Base-by-base conservation (phyloP, 2,329 filamentous ascomycete genomes). In the Phialocephala sp. region DNA sequence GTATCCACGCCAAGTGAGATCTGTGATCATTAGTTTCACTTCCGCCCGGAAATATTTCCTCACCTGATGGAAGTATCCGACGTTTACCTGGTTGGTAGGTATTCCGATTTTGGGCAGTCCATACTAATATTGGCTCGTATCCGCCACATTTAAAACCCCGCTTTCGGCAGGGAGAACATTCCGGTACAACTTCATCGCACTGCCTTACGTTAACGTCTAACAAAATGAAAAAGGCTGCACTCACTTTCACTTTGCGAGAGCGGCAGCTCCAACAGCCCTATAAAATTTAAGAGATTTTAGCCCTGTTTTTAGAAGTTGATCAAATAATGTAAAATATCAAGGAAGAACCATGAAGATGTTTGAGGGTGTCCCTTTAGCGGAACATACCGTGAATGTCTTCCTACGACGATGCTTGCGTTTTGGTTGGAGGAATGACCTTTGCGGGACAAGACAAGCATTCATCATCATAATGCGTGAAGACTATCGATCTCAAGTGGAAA, bases 221-320 rank as follows among this genome's bases (percentile, higher is more conserved):
- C n/a, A n/a, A n/a, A n/a, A n/a, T n/a, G n/a, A n/a, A n/a, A n/a
- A n/a, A n/a, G n/a, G n/a, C n/a, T 15, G 12, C 4, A 8, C 8
- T 11, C 12, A 52, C 47, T 22, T 52, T 52, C 24, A 52, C 47
- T 52, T 52, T 52, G 3, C 47, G 47, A 52, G 47, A 52, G 11
- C 47, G 4, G 22, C 47, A 52, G 22, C 22, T 52, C 47, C 24
- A 52, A 22, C 47, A 52, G n/a, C 47, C 47, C 47, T 52, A 3
- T 22, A 27, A 12, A 32, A 52, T 5, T 32, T 22, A 32, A 6
- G 2, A 27, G 5, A 4, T 14, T 8, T 27, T 4, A 14, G 32
- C 2, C 8, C 24, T 18, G 20, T 27, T 9, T 4, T 2, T 52
- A 18, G 22, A 14, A 52, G 20, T 18, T 18, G 12, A 20, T 32